A percentile compares a stretch with the other conserved stretches of the same genome.
Evolutionary conservation across 208 protist genomes (phyloP).

Genomic region (Phytomonas serpens): DNA sequence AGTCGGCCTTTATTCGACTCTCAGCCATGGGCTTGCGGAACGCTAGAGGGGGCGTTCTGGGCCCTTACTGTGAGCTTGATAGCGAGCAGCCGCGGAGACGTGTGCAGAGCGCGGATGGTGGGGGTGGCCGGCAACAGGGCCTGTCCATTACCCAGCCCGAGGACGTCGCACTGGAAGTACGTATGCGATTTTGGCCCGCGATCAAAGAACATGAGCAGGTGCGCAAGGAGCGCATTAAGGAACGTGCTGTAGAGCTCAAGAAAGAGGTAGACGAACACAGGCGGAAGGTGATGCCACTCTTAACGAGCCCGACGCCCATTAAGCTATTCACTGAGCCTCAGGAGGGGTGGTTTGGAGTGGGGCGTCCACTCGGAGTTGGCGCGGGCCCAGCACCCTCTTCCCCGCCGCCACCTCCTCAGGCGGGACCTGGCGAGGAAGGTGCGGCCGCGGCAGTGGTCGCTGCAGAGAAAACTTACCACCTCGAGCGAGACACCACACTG

Average conservation of each 20-base stretch:
- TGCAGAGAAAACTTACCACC: neutral
- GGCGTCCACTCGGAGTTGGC: conserved; percentile 11
- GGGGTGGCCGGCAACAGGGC: neutral
- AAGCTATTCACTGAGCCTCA: conserved; percentile 11
- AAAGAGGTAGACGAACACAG: conserved; percentile 40
- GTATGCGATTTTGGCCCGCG: conserved; percentile 72
- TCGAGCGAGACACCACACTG: neutral
- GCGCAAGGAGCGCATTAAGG: conserved; percentile 61
- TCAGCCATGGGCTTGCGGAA: conserved; percentile 42
- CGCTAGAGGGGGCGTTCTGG: conserved; percentile 45
- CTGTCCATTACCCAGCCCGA: conserved; percentile 2
- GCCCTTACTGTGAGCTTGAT: conserved; percentile 23
- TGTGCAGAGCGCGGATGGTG: conserved; percentile 25
- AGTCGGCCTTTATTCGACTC: conserved; percentile 37
- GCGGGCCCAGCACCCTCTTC: conserved; percentile 18
- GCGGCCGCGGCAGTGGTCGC: neutral
- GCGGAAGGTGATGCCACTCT: conserved; percentile 31
- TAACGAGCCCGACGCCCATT: conserved; percentile 18
- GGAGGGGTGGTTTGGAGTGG: neutral
- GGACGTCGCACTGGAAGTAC: conserved; percentile 68
- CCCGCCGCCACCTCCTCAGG: neutral
- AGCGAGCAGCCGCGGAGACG: conserved; percentile 20
- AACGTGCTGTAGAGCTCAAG: conserved; percentile 32
- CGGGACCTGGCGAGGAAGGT: neutral
- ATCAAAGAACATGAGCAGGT: conserved; percentile 77